phyloP scores from a whole-genome alignment of 768 basidiomycete genomes.

The Phanerochaete sordida region DNA sequence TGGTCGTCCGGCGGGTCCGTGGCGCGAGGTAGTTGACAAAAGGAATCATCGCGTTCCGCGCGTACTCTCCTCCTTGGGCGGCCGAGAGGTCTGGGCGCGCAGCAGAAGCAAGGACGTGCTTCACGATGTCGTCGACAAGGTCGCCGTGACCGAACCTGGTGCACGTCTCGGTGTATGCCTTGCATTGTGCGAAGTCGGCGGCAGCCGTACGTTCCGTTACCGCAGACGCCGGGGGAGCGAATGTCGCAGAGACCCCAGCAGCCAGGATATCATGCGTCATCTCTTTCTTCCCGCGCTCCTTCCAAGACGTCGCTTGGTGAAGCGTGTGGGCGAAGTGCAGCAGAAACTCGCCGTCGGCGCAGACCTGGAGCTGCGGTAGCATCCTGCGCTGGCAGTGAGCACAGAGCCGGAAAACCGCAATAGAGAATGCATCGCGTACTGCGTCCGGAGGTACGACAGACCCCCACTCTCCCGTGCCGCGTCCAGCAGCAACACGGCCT shows the following conservation, averaged over 20 bases:
- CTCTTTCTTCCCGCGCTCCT: neutral
- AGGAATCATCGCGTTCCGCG: too few relatives aligned
- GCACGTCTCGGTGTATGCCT: too few relatives aligned
- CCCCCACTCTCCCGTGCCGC: neutral
- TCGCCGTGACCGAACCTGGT: too few relatives aligned
- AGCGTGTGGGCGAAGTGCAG: neutral
- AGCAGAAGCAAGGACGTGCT: too few relatives aligned
- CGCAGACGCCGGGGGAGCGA: too few relatives aligned
- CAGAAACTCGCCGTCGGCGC: neutral
- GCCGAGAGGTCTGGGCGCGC: too few relatives aligned
- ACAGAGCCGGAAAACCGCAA: neutral
- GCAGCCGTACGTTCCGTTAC: too few relatives aligned
- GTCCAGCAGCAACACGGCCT: neutral
- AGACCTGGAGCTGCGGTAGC: neutral
- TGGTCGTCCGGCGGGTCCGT: too few relatives aligned
- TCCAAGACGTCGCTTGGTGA: neutral
- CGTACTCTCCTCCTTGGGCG: too few relatives aligned
- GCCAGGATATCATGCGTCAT: neutral
- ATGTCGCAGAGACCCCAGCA: neutral
- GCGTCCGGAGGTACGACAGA: neutral
- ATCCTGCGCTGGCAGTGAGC: neutral
- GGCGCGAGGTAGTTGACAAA: too few relatives aligned
- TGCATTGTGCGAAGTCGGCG: too few relatives aligned
- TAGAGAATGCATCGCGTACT: neutral
- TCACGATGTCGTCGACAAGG: too few relatives aligned